phyloP scores from a whole-genome alignment of 352 stramenopile genomes.

The Globisporangium iwayamae region DNA sequence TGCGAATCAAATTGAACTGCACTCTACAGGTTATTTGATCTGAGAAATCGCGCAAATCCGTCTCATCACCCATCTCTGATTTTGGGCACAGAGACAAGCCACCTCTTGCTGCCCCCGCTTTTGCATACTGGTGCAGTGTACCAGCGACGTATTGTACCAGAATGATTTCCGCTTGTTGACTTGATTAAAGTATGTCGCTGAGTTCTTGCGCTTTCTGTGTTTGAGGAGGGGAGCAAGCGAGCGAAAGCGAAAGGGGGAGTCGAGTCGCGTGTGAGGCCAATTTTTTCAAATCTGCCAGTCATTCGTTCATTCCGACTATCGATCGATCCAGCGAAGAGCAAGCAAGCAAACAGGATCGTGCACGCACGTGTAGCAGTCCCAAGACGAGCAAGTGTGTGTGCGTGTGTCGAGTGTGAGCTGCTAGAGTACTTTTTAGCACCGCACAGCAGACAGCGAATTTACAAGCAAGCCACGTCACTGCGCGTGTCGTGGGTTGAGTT shows the following conservation, averaged over 20 bases:
- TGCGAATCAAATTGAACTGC: background rate
- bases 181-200: background rate
- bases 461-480: background rate
- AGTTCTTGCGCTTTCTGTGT: background rate
- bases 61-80: background rate
- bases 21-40: background rate
- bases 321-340: conserved; percentile 5
- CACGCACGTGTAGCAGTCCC: background rate
- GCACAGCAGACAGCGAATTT: background rate
- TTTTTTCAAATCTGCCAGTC: conserved; percentile 7
- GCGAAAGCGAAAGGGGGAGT: conserved; percentile 1
- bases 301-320: conserved; percentile 5
- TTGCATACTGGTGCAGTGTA: conserved; percentile 3
- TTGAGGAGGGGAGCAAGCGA: background rate
- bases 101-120: background rate
- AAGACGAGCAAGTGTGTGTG: background rate
- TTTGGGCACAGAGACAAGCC: background rate
- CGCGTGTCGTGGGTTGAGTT: background rate
- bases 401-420: background rate
- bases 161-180: background rate
- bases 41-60: background rate
- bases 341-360: background rate
- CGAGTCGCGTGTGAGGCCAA: background rate
- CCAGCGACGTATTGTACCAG: background rate
- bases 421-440: background rate